Evolutionary conservation across 2,329 filamentous ascomycete species (phyloP).

Genomic region (Aaosphaeria pasadenensis): DNA sequence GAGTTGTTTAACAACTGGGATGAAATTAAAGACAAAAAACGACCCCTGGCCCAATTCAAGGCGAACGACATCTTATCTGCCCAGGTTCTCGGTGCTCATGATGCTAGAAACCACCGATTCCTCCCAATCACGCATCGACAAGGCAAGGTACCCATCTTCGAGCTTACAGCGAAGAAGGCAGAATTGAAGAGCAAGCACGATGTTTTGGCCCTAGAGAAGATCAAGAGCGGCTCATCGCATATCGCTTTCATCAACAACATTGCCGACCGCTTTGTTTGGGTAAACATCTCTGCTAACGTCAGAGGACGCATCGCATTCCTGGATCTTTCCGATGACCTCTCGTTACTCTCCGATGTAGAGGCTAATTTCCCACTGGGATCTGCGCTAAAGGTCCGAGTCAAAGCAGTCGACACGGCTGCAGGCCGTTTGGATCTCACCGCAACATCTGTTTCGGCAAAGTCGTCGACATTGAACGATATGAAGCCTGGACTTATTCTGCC

Average conservation of each 20-base stretch:
- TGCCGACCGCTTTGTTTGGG: slow-evolving; percentile 76
- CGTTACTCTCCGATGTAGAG: slow-evolving; percentile 70
- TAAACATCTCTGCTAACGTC: slow-evolving; percentile 84
- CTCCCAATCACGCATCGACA: slow-evolving; percentile 85
- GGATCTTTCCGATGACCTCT: slow-evolving; percentile 84
- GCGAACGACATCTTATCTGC: slow-evolving; percentile 69
- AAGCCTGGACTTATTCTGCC: slow-evolving; percentile 78
- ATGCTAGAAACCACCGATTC: slow-evolving; percentile 86
- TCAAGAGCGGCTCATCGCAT: slow-evolving; percentile 69
- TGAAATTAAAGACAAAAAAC: slow-evolving; percentile 77
- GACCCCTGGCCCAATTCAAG: slow-evolving; percentile 73
- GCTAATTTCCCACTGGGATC: slow-evolving; percentile 87
- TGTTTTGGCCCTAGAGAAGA: slow-evolving; percentile 66
- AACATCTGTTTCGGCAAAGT: slow-evolving; percentile 56
- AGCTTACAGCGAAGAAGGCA: slow-evolving; percentile 76
- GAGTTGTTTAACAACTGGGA: slow-evolving; percentile 88
- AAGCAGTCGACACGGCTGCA: slow-evolving; percentile 67
- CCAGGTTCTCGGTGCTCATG: slow-evolving; percentile 80
- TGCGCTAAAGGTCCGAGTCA: slow-evolving; percentile 76
- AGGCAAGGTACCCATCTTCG: slow-evolving; percentile 74
- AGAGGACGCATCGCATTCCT: slow-evolving; percentile 78
- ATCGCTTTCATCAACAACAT: slow-evolving; percentile 91
- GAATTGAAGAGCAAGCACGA: slow-evolving; percentile 54
- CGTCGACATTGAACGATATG: slow-evolving; percentile 67
- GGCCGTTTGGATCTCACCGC: slow-evolving; percentile 83